Evolutionary conservation across 257 asterid species (phyloP).

Genomic region (Solanum tacnaense): DNA sequence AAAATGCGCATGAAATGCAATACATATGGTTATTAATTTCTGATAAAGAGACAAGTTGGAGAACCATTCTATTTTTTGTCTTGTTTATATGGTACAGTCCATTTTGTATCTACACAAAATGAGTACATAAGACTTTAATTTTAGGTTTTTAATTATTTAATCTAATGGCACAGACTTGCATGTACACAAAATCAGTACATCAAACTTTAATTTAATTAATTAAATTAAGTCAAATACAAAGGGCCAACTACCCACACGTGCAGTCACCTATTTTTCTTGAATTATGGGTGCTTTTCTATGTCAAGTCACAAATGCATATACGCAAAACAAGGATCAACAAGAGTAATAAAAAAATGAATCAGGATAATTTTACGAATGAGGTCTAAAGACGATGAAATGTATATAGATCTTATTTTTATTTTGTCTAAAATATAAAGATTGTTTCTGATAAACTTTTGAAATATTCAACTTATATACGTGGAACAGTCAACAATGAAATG

Average conservation of each 20-base stretch:
- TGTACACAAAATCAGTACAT: not conserved
- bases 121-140: not conserved
- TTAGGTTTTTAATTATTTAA: not conserved
- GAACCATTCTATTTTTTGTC: not conserved
- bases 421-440: no score
- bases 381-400: not conserved
- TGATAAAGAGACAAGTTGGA: not conserved
- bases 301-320: not conserved
- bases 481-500: not conserved
- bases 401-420: no score
- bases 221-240: not conserved
- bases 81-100: not conserved
- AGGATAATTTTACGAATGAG: not conserved
- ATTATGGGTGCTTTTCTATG: not conserved
- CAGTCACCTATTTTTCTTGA: not conserved
- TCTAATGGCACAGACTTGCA: constrained; percentile 12
- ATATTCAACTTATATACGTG: not conserved
- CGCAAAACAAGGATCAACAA: not conserved
- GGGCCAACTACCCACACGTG: not conserved
- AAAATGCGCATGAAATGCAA: not conserved
- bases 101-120: not conserved
- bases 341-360: not conserved
- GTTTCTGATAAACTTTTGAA: no score
- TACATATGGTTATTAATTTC: not conserved
- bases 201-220: not conserved